Percentiles rank a stretch among this genome's conserved stretches.
Conservation (phyloP, 441 rosid species). For the Melastoma candidum region DNA sequence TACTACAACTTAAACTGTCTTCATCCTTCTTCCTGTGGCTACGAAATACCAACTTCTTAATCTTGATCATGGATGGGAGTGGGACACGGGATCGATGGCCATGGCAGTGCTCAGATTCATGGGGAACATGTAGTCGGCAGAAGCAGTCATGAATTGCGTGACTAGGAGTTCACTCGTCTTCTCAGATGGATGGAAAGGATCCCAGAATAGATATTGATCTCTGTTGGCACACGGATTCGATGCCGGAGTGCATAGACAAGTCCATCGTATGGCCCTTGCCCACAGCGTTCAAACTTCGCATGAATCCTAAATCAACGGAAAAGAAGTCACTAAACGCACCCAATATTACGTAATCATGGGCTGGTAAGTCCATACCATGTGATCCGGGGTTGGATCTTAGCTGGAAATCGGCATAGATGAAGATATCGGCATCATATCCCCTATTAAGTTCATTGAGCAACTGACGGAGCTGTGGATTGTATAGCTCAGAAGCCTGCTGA, state of each 20-base stretch:
- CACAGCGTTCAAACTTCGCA: slow-evolving; percentile 14
- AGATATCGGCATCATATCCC: slow-evolving; percentile 46
- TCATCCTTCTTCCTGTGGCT: too few relatives aligned
- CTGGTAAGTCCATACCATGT: slow-evolving; percentile 30
- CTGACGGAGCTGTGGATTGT: slow-evolving; percentile 55
- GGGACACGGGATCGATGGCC: too few relatives aligned
- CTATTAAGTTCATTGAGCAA: slow-evolving; percentile 41
- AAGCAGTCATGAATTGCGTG: slow-evolving; percentile 2
- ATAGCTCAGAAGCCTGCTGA: slow-evolving; percentile 54
- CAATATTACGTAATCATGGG: background rate
- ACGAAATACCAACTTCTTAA: too few relatives aligned
- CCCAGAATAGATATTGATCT: slow-evolving; percentile 12
- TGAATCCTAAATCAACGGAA: background rate
- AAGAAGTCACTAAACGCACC: background rate
- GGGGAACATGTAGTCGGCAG: too few relatives aligned
- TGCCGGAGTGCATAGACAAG: slow-evolving; percentile 11
- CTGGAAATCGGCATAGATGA: slow-evolving; percentile 44
- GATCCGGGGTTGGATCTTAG: slow-evolving; percentile 49
- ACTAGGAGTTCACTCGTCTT: slow-evolving; percentile 9
- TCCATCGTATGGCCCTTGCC: slow-evolving; percentile 14
- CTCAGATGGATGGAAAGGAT: slow-evolving; percentile 15
- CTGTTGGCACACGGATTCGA: slow-evolving; percentile 14
- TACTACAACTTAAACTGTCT: too few relatives aligned
- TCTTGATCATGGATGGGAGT: too few relatives aligned
- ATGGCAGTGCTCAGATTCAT: too few relatives aligned